Base-by-base conservation (phyloP, 768 basidiomycete genomes). In the Clitopilus hobsonii region DNA sequence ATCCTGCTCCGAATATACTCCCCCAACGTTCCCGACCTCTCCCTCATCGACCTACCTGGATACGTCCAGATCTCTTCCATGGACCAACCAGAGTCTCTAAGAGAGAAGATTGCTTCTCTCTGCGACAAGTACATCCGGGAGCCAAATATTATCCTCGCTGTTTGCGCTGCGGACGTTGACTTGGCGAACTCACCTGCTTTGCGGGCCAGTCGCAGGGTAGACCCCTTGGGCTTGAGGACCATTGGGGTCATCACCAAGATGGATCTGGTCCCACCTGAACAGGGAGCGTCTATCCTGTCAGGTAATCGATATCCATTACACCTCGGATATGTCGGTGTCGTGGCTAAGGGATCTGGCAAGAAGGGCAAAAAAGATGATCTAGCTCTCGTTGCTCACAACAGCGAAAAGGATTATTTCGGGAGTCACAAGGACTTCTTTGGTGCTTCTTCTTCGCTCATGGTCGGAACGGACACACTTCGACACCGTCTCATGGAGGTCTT, bases 161-260 rank as follows among this genome's bases (percentile, higher is more conserved):
- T 99, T 16, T 99, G 97, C 67, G 91, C 97, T 6, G 97, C 97
- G 6, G 95, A 99, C 67, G 97, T 99, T 54, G 97, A 99, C 73
- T 80, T 99, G 11, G 97, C 97, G 57, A 99, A 99, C 69, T 97
- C 94, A 0, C 95, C 97, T 6, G 97, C 97, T 0, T 75, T 99
- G 50, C 80, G 94, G 50, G 94, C 97, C 0, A 95, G 93, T 69
- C 80, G 95, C 38, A 88, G 90, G 59, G 91, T 98, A 3, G 97
- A 99, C 65, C 96, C 96, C 2, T 75, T 99, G 14, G 97, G 97
- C 14, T 74, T 95, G 54, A 85, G 97, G 23, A 99, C 97, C 1
- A 94, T 99, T 60, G 97, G 97, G 25, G 97, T 99, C 14, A 81
- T 99, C 38, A 99, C 97, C 20, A 99, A 99, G 79, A 98, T 99